Conservation (phyloP, 768 basidiomycete genomes). For the Amanita phalloides region DNA sequence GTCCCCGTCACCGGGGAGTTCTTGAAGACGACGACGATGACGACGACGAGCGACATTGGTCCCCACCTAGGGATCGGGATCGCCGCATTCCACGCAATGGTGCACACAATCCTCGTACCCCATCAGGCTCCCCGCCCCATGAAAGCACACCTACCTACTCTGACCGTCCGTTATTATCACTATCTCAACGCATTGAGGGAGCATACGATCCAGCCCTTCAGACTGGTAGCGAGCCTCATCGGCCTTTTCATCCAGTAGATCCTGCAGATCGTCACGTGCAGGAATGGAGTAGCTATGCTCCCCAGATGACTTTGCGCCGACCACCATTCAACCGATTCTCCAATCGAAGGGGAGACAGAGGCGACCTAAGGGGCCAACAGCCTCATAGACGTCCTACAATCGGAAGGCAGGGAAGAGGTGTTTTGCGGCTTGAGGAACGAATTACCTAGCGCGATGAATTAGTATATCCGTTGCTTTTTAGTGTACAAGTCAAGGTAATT, state of each 20-base stretch:
- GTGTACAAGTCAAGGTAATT: neutral
- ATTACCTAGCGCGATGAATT: slow-evolving; percentile 8
- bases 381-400: neutral
- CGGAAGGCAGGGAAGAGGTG: slow-evolving; percentile 7
- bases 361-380: neutral
- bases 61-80: neutral
- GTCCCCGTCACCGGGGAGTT: neutral
- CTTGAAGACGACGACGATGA: neutral
- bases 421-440: slow-evolving; percentile 15
- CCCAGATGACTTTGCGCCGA: neutral
- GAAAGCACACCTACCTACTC: neutral
- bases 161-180: neutral
- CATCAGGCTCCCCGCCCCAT: neutral
- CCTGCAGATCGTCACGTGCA: neutral
- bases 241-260: neutral
- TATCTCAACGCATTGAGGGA: neutral
- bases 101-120: neutral
- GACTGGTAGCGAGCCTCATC: neutral
- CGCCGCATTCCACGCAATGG: neutral
- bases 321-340: neutral
- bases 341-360: neutral
- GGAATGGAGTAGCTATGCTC: neutral
- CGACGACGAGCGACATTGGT: neutral
- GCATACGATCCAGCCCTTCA: neutral
- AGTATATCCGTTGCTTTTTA: neutral